Evolutionary conservation across 2,329 filamentous ascomycete species (phyloP).

Genomic region (Colletotrichum phormii): DNA sequence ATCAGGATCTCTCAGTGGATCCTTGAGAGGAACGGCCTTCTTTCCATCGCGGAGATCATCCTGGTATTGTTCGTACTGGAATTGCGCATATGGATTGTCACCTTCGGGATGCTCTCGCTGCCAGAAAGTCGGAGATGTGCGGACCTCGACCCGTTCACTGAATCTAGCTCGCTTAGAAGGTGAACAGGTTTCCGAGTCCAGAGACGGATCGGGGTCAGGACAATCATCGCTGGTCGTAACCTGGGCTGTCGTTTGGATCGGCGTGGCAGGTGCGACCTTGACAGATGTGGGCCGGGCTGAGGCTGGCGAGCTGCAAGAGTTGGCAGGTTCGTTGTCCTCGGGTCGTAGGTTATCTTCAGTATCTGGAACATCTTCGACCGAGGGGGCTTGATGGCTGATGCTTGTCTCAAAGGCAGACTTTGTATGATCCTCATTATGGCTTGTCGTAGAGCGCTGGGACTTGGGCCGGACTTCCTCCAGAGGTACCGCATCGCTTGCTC

Average conservation of each 20-base stretch:
- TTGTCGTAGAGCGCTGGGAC: neutral
- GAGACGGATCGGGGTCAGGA: neutral
- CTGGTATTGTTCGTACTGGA: conserved; percentile 26
- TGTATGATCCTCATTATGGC: neutral
- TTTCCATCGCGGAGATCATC: conserved; percentile 27
- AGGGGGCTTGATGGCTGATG: neutral
- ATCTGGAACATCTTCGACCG: neutral
- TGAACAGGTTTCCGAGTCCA: neutral
- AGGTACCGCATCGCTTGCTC: neutral
- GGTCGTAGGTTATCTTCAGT: too few species aligned
- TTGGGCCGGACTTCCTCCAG: neutral
- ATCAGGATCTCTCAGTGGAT: conserved; percentile 27
- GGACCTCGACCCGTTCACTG: conserved; percentile 31
- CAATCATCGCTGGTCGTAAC: neutral
- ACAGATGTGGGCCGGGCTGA: too few species aligned
- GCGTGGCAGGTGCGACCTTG: neutral
- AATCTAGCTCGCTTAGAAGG: conserved; percentile 26
- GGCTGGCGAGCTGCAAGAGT: too few species aligned
- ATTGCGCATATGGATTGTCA: conserved; percentile 22
- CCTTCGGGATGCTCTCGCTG: conserved; percentile 25
- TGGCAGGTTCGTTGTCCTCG: neutral
- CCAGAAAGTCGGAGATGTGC: conserved; percentile 34
- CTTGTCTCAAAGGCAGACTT: neutral
- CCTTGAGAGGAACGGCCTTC: conserved; percentile 25
- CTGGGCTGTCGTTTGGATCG: neutral